Conservation (phyloP, 257 asterid genomes). For the Rubia yunnanensis region DNA sequence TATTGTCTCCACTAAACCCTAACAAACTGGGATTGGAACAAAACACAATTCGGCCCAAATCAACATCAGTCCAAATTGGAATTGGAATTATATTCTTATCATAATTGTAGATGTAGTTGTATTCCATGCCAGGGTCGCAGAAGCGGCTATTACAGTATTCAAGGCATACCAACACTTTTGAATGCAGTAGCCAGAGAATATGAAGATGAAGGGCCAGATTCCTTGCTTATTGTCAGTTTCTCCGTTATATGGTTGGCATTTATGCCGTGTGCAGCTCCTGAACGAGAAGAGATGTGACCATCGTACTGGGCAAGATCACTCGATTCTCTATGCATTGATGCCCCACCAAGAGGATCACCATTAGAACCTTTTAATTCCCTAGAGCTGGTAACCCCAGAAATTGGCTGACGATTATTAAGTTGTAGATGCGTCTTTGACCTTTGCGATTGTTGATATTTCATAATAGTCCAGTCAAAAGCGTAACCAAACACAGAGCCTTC, state of each 20-base stretch:
- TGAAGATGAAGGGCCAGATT: constrained; percentile 15
- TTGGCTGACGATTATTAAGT: neutral
- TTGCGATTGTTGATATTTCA: constrained; percentile 27
- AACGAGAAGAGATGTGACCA: constrained; percentile 6
- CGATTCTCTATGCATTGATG: neutral
- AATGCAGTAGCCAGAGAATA: constrained; percentile 18
- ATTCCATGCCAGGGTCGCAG: no score
- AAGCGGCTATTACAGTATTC: no score
- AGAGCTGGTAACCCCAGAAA: constrained; percentile 3
- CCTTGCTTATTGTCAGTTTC: constrained; percentile 7
- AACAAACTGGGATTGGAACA: no score
- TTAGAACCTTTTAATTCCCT: neutral
- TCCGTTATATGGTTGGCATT: neutral
- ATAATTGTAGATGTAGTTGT: no score
- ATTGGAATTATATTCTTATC: no score
- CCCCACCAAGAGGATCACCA: neutral
- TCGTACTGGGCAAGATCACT: neutral
- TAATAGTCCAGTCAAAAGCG: constrained; percentile 27
- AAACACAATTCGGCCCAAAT: no score
- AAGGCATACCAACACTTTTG: no score
- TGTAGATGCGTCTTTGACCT: constrained; percentile 11
- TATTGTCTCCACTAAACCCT: no score
- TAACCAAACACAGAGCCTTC: constrained; percentile 26
- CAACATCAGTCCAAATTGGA: no score
- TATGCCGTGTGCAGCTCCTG: neutral